Evolutionary conservation across 2,329 filamentous ascomycete genomes (phyloP), one percentile per base, ranked within the genome.

Genomic region (Dryadomyces sulphureus): DNA sequence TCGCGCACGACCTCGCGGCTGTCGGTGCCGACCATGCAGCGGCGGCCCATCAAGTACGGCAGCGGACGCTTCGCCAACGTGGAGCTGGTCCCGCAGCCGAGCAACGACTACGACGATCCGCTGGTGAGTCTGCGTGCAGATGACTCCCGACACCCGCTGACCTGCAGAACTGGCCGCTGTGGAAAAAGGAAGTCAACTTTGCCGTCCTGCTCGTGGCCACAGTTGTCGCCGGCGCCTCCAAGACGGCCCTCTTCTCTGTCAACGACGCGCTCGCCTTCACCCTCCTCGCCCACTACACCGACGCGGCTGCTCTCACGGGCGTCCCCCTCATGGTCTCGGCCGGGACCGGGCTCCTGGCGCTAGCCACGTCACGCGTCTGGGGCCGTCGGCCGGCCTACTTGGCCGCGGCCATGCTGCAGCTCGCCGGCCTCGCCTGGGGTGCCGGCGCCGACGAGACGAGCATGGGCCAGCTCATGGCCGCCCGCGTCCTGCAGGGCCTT

Each of bases 91-190:
- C 73, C 74, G 3, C 73, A 73, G 55, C 73, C 73, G 0, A 76
- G 70, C 45, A 68, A 75, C 46, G 68, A 73, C 46, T 61, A 64
- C 0, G 62, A 68, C 21, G 74, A 77, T 55, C 73, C 73, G 43
- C 53, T 77, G 68, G 65, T 70, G 9, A 73, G 73, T 3, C 73
- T 73, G 54, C 73, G 73, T 0, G 75, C 69, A 45, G 69, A 75
- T 45, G 69, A 73, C 45, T 61, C 64, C 0, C 62, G 68, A 20
- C 73, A 77, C 55, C 73, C 73, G 43, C 53, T 77, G 68, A 32
- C 4, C 16, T 9, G 27, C 11, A 32, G 27, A 79, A 78, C 53
- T 78, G 73, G 75, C 65, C 69, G 3, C 49, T 57, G 22, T 72
- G 69, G 68, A 70, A 68, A 49, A 76, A 75, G 46, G 68, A 75